Base-by-base conservation (phyloP, 192 early-diverging fungal species). In the Obelidium mucronatum region DNA sequence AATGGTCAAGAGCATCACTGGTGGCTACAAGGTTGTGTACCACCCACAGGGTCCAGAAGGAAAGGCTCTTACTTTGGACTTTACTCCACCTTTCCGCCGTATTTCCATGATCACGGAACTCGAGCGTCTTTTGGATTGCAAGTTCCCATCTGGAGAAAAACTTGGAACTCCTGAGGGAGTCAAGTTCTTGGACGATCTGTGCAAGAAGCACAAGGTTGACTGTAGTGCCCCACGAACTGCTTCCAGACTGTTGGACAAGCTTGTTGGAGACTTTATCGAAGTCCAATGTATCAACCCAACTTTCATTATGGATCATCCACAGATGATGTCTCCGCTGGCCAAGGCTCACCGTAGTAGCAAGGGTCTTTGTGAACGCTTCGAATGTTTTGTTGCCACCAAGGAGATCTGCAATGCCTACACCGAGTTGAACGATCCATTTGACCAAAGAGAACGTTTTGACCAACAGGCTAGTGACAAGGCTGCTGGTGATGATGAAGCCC, bases 401-500 rank as follows among this genome's bases (percentile, higher is more conserved):
- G 97, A 99, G 81, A 89, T 99, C 61, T 95, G 94, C 88, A 99
- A 99, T 76, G 94, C 96, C 30, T 99, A 98, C 92, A 99, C 97
- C 5, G 97, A 99, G 90, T 90, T 99, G 83, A 99, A 99, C 89
- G 97, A 99, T 87, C 97, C 97, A 48, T 97, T 96, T 80, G 97
- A 97, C 77, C 97, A 99, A 86, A 93, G 97, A 70, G 95, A 96
- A 82, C 89, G 96, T 79, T 99, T 99, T 83, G 97, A 90, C 44
- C 95, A 97, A 88, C 97, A 99, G 87, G 97, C 97, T 34, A 83
- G 76, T 37, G 96, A 99, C 81, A 99, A 99, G 91, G 97, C 87
- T 69, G 94, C 94, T 64, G 97, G 97, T 76, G 97, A 99, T 80
- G 97, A 99, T 77, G 97, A 99, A 84, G 97, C 97, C 31, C 97